Evolutionary conservation across 306 rosid genomes (phyloP), one percentile per base, ranked within the genome.

Genomic region (Begonia peltatifolia): DNA sequence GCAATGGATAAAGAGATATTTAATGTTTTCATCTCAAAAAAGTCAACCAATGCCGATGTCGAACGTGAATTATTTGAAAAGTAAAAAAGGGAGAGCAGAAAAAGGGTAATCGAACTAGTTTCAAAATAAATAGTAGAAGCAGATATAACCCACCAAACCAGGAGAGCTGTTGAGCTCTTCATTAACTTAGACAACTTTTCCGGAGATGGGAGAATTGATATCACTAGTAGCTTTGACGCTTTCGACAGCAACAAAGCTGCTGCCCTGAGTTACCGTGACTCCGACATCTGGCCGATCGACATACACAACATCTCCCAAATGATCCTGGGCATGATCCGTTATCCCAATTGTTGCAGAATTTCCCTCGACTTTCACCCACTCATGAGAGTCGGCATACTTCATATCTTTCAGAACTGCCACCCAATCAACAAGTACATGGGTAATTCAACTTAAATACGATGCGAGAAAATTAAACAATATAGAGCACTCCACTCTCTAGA

Each of bases 171-270:
- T 73, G 59, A 90, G 95, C 72, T 71, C 82, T 55, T 67, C 81
- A 41, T 90, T 90, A 54, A 90, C 72, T 76, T 79, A 69, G 17
- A 76, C 56, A 11, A 90, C 85, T 73, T 83, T 74, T 30, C 99
- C 99, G 0, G 99, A 85, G 56, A 90, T 53, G 5, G 99, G 99
- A 71, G 94, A 83, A 65, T 90, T 65, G 23, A 90, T 51, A 70
- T 90, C 99, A 63, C 99, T 90, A 11, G 94, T 86, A 56, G 99
- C 99, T 68, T 90, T 90, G 57, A 90, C 95, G 50, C 99, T 90
- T 71, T 90, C 99, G 42, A 90, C 95, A 2, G 99, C 99, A 50
- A 95, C 95, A 56, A 90, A 86, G 55, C 82, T 54, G 20, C 48
- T 65, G 10, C 94, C 99, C 53, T 90, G 87, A 25, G 64, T 65